Percentiles rank a stretch among this genome's conserved stretches.
These are phyloP conservation scores for Wolfiporia cocos DNA, from an alignment of 1,284 basidiomycete species.

Conservation along the genomic window DNA sequence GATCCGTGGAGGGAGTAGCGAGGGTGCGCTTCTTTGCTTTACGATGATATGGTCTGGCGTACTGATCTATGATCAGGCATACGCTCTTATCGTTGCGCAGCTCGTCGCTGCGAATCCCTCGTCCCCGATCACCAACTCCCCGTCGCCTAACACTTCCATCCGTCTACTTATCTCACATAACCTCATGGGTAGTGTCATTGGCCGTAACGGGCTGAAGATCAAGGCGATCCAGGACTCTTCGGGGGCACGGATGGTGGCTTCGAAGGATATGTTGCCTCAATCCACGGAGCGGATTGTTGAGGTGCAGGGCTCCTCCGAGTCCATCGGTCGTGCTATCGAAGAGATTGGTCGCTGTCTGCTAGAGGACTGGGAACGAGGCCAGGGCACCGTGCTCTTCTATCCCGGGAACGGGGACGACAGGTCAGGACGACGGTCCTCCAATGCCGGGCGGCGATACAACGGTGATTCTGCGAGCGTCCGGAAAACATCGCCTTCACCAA, in stretches of 20 bases:
- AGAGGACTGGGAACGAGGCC: slow-evolving; percentile 94
- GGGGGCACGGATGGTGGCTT: slow-evolving; percentile 95
- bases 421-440: slow-evolving; percentile 29
- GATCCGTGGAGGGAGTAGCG: slow-evolving; percentile 87
- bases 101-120: slow-evolving; percentile 75
- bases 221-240: slow-evolving; percentile 99
- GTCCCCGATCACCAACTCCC: slow-evolving; percentile 57
- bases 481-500: slow-evolving; percentile 54
- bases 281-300: slow-evolving; percentile 98
- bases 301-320: slow-evolving; percentile 88
- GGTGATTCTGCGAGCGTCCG: slow-evolving; percentile 49
- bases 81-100: slow-evolving; percentile 91
- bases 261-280: slow-evolving; percentile 98
- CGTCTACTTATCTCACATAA: slow-evolving; percentile 97
- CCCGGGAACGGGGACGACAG: slow-evolving; percentile 82
- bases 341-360: slow-evolving; percentile 95
- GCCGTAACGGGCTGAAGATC: slow-evolving; percentile 95
- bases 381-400: slow-evolving; percentile 93
- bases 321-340: slow-evolving; percentile 87
- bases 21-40: slow-evolving; percentile 47
- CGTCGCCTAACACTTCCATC: slow-evolving; percentile 77
- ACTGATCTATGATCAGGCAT: slow-evolving; percentile 54
- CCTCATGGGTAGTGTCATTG: slow-evolving; percentile 99
- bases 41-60: neutral
- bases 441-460: slow-evolving; percentile 37